These are phyloP conservation scores for Pseudozyma thailandica DNA, from an alignment of 1,284 basidiomycete species.

Conservation along the genomic window DNA sequence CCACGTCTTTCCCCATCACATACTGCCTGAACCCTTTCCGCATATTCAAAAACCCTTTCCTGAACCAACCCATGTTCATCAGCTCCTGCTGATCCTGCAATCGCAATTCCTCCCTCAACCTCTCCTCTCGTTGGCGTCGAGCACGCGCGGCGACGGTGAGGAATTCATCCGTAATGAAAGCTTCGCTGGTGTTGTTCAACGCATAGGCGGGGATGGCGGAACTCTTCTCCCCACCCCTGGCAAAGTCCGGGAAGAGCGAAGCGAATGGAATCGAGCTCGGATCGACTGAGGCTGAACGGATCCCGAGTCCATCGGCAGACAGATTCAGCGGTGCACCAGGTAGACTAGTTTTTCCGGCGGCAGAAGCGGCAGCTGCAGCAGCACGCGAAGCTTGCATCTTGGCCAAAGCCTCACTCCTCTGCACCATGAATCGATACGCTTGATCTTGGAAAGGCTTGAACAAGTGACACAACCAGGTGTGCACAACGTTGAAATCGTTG, in stretches of 20 bases:
- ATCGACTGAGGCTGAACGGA: conserved; percentile 20
- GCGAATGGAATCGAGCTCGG: conserved; percentile 22
- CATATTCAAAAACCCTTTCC: conserved; percentile 40
- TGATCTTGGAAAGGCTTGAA: conserved; percentile 51
- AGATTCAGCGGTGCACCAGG: conserved; percentile 20
- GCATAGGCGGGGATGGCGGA: conserved; percentile 14
- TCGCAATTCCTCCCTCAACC: conserved; percentile 28
- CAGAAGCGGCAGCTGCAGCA: conserved; percentile 15
- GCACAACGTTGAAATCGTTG: conserved; percentile 41
- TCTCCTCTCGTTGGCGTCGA: conserved; percentile 28
- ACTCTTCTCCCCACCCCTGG: conserved; percentile 5
- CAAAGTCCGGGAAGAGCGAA: conserved; percentile 33
- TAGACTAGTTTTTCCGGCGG: too few species aligned
- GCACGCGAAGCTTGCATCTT: conserved; percentile 23
- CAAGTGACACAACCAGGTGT: conserved; percentile 36
- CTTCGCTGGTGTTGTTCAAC: conserved; percentile 13
- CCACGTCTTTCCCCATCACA: conserved; percentile 39
- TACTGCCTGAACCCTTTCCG: conserved; percentile 30
- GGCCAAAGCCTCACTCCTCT: conserved; percentile 31
- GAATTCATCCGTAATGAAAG: conserved; percentile 44
- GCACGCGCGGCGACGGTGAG: conserved; percentile 45
- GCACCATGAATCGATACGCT: conserved; percentile 50
- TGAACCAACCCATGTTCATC: conserved; percentile 52
- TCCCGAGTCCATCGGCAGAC: conserved; percentile 19
- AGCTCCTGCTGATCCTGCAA: conserved; percentile 30